Evolutionary conservation across 352 stramenopile genomes (phyloP).

Genomic region (Phytophthora melonis): DNA sequence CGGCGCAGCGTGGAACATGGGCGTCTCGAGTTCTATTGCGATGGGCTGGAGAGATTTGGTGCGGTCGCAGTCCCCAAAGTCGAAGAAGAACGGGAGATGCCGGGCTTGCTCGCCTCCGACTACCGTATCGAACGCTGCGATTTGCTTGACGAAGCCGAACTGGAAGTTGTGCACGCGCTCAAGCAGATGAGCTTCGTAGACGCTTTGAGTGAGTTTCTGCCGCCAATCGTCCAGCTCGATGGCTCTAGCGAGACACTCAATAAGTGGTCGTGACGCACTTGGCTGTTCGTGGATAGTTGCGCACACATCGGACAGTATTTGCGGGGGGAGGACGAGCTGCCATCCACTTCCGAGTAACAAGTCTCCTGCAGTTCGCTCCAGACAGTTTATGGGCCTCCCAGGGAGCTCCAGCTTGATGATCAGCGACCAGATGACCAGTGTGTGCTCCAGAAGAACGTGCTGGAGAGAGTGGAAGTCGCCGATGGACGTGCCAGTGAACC

Average conservation of each 20-base stretch:
- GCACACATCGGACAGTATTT: conserved; percentile 42
- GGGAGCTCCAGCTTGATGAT: conserved; percentile 51
- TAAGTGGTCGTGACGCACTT: conserved; percentile 12
- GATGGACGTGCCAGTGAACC: conserved; percentile 42
- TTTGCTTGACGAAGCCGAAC: conserved; percentile 45
- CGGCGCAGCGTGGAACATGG: background rate
- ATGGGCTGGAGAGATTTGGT: conserved; percentile 24
- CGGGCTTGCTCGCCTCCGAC: conserved; percentile 26
- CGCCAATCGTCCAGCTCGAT: conserved; percentile 52
- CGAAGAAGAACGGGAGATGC: conserved; percentile 46
- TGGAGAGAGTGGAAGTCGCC: conserved; percentile 48
- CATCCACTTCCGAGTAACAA: conserved; percentile 42
- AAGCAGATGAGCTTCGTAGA: conserved; percentile 58
- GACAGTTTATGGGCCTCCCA: conserved; percentile 26
- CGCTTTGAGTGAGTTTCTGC: conserved; percentile 34
- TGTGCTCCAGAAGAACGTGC: conserved; percentile 54
- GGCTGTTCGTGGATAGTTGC: conserved; percentile 22
- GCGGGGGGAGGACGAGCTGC: conserved; percentile 44
- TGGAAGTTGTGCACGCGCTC: conserved; percentile 58
- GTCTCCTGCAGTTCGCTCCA: conserved; percentile 41
- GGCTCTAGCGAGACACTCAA: conserved; percentile 27
- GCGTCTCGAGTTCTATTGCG: conserved; percentile 28
- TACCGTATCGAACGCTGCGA: conserved; percentile 26
- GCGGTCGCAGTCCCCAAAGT: conserved; percentile 19
- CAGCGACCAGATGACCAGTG: conserved; percentile 56